Evolutionary conservation across 164 flowering plant genomes (phyloP).

Genomic region (Stephania yunnanensis): DNA sequence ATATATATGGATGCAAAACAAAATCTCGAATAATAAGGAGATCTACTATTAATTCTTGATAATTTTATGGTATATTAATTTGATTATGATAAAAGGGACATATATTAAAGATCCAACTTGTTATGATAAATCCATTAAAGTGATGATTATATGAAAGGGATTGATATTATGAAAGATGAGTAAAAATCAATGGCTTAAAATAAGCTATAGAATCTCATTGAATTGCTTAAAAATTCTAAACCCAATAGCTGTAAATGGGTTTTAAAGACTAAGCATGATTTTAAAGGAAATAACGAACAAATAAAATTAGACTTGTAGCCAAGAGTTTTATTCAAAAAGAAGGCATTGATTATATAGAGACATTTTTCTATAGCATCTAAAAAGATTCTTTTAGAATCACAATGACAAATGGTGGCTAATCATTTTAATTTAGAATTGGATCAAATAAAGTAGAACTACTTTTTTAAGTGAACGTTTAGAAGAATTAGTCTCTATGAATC

Average conservation of each 20-base stretch:
- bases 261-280: not conserved
- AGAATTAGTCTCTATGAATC: too few species aligned
- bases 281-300: not conserved
- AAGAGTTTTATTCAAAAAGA: not conserved
- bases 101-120: not conserved
- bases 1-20: too few species aligned
- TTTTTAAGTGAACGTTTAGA: too few species aligned
- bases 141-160: not conserved
- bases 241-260: too few species aligned
- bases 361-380: not conserved
- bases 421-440: not conserved
- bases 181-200: not conserved
- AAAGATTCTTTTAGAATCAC: not conserved
- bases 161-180: slow-evolving; percentile 6
- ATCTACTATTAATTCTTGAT: too few species aligned
- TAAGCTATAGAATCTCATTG: too few species aligned
- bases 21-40: too few species aligned
- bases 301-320: slow-evolving; percentile 5
- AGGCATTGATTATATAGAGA: slow-evolving; percentile 8
- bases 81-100: not conserved
- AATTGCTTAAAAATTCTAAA: too few species aligned
- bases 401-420: not conserved
- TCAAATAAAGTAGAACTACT: too few species aligned
- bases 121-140: not conserved
- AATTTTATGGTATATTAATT: too few species aligned